A percentile compares a stretch with the other conserved stretches of the same genome.
Evolutionary conservation across 345 rosid genomes (phyloP).

Genomic region (Nephelium lappaceum): DNA sequence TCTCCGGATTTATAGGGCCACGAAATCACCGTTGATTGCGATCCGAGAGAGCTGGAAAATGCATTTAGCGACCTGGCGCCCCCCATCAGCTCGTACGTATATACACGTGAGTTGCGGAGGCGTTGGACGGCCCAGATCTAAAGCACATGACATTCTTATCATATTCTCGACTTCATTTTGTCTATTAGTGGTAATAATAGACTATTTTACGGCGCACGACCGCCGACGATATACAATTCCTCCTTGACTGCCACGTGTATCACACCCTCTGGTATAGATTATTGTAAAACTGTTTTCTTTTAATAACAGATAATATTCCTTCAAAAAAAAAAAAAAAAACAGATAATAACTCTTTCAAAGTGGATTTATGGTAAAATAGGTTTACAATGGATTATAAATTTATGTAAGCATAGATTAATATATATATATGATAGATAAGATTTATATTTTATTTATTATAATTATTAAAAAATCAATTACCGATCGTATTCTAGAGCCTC

Average conservation of each 20-base stretch:
- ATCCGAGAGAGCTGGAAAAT: not conserved
- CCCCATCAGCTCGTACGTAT: constrained; percentile 4
- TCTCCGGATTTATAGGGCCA: constrained; percentile 31
- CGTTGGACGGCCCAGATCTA: constrained; percentile 42
- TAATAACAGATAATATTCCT: too few species aligned
- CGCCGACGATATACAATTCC: not conserved
- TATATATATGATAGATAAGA: too few species aligned
- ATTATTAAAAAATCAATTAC: too few species aligned
- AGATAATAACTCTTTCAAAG: too few species aligned
- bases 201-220: not conserved
- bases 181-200: not conserved
- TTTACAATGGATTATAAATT: too few species aligned
- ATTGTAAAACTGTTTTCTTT: too few species aligned
- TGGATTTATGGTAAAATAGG: too few species aligned
- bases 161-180: constrained; percentile 12
- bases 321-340: too few species aligned
- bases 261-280: not conserved
- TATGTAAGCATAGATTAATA: too few species aligned
- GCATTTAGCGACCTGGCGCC: not conserved
- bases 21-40: constrained; percentile 36
- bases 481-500: too few species aligned
- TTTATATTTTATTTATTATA: too few species aligned
- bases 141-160: constrained; percentile 15
- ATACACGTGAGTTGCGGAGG: constrained; percentile 19
- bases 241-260: not conserved